Evolutionary conservation across 169 alveolate genomes (phyloP).

Genomic region (Toxoplasma gondii): DNA sequence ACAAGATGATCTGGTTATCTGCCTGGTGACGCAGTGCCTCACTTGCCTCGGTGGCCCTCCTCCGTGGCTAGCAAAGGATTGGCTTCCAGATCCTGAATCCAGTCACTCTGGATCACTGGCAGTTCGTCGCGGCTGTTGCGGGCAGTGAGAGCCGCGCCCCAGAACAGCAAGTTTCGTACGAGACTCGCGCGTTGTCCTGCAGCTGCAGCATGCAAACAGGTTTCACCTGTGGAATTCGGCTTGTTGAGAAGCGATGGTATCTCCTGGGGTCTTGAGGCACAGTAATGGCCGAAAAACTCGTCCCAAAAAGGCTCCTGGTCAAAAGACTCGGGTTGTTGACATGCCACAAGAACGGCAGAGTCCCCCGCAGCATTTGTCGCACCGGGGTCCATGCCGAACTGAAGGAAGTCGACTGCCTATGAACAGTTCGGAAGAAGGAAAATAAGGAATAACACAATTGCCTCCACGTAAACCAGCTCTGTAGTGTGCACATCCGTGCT

Average conservation of each 20-base stretch:
- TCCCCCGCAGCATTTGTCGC: slow-evolving; percentile 13
- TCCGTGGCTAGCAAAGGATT: not conserved
- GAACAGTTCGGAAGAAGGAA: not conserved
- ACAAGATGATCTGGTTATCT: too few relatives aligned
- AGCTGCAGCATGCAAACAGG: slow-evolving; percentile 21
- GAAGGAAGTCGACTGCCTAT: slow-evolving; percentile 30
- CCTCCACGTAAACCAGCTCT: too few relatives aligned
- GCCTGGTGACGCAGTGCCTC: not conserved
- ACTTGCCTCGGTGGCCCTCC: not conserved
- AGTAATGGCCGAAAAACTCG: not conserved
- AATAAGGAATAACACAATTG: not conserved
- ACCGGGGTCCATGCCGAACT: slow-evolving; percentile 32
- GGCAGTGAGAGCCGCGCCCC: slow-evolving; percentile 16
- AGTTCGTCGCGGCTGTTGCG: not conserved
- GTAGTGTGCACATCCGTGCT: too few relatives aligned
- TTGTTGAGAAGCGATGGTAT: not conserved
- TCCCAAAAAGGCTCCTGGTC: slow-evolving; percentile 48
- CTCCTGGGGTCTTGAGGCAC: not conserved
- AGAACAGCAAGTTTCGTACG: not conserved
- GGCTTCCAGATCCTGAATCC: not conserved
- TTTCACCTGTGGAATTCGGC: not conserved
- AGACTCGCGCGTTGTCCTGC: not conserved
- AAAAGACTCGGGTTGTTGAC: not conserved
- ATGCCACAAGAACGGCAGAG: not conserved
- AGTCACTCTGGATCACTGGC: not conserved